Evolutionary conservation across 106 monocot genomes (phyloP), one percentile per base, ranked within the genome.

Genomic region (Dendrobium nobile): DNA sequence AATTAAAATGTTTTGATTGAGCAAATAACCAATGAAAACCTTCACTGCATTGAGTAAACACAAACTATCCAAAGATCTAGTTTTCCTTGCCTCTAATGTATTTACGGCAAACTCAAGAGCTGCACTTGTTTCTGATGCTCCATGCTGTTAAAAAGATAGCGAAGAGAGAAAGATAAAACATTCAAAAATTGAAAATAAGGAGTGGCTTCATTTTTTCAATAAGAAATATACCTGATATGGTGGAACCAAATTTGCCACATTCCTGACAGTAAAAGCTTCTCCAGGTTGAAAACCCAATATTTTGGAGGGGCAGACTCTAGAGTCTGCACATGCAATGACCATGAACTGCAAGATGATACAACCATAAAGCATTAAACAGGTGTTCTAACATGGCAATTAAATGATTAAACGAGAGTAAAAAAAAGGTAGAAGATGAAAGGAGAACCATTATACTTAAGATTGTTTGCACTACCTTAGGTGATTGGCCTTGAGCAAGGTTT

Each of bases 301-400:
- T 68, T 41, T 85, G 19, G 94, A 88, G 79, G 98, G 98, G 68
- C 98, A 98, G 80, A 98, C 98, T 86, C 98, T 92, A 17, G 98
- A 98, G 85, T 98, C 98, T 73, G 89, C 92, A 85, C 98, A 98
- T 80, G 98, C 94, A 90, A 98, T 85, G 28, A 98, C 94, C 92
- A 95, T 89, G 80, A 94, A 98, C 98, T 98, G 91, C 86, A 93
- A 37, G 7, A 81, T 51, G 72, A 88, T 78, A 78, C 1, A 40
- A 82, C 33, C 58, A 81, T 33, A 41, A 76, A 43, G 42, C 40
- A 72, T n/a, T 13, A 73, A 82, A 77, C 42, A 19, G 15, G 28
- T 74, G 17, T 37, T 13, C 31, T 16, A 70, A 13, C 4, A 31
- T 70, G 37, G 27, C 70, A 20, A 59, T 59, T n/a, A 26, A 42